Percentiles rank a stretch among this genome's conserved stretches.
These are phyloP conservation scores for Globisporangium spinosum DNA, from an alignment of 352 stramenopile genomes.

Conservation along the genomic window DNA sequence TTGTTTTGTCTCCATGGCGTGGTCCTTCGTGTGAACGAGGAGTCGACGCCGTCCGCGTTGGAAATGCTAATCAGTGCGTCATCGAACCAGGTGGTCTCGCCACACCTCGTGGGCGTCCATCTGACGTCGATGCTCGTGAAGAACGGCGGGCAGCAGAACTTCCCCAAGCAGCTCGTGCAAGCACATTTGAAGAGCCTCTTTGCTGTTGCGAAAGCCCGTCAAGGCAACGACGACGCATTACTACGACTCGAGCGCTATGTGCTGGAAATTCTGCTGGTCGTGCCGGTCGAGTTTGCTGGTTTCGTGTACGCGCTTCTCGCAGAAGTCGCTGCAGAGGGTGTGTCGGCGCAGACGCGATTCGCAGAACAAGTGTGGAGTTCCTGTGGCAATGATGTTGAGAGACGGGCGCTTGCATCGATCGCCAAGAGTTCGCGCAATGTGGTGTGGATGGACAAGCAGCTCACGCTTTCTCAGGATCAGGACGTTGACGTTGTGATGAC, in stretches of 20 bases:
- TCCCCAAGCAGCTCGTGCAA: conserved; percentile 64
- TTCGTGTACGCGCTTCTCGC: conserved; percentile 45
- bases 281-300: conserved; percentile 47
- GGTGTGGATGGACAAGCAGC: conserved; percentile 5
- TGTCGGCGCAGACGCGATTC: conserved; percentile 17
- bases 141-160: conserved; percentile 43
- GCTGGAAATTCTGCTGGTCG: conserved; percentile 49
- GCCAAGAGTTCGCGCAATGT: conserved; percentile 13
- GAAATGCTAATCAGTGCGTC: conserved; percentile 21
- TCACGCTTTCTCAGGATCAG: not conserved
- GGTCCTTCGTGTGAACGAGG: conserved; percentile 57
- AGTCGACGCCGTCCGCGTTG: conserved; percentile 48
- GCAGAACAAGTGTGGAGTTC: conserved; percentile 31
- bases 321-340: conserved; percentile 14
- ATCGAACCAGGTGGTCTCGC: not conserved
- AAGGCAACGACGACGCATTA: not conserved
- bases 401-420: conserved; percentile 26
- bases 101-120: conserved; percentile 37
- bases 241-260: conserved; percentile 28
- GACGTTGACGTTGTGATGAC: not conserved
- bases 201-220: not conserved
- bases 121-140: conserved; percentile 67
- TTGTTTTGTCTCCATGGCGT: conserved; percentile 60
- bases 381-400: conserved; percentile 33
- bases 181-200: conserved; percentile 53